Percentiles rank a stretch among this genome's conserved stretches.
These are phyloP conservation scores for Debaryomyces prosopidis DNA, from an alignment of 805 yeast genomes.

Conservation along the genomic window DNA sequence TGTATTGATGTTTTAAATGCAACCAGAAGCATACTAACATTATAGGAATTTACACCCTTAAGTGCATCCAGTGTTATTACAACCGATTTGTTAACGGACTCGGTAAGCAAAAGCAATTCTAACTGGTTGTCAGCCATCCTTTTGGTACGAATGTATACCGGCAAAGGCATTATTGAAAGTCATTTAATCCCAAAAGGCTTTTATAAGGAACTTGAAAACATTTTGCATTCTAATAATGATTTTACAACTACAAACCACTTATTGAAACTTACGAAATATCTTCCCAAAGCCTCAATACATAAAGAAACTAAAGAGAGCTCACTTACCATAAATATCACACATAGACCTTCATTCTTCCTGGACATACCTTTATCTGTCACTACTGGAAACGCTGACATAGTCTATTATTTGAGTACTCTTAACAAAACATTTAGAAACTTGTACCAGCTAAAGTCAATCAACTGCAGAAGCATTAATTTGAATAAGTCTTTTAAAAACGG, in stretches of 20 bases:
- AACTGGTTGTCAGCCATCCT: constrained; percentile 5
- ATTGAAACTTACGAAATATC: background rate
- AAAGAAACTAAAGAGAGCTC: background rate
- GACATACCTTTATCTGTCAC: constrained; percentile 1
- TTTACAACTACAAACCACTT: constrained; percentile 8
- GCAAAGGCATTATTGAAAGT: background rate
- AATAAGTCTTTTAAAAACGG: constrained; percentile 6
- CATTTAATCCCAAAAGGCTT: background rate
- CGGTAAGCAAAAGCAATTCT: background rate
- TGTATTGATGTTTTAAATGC: constrained; percentile 1
- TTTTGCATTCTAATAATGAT: constrained; percentile 1
- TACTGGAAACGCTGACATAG: constrained; percentile 5
- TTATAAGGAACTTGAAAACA: background rate
- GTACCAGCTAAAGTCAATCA: constrained; percentile 8
- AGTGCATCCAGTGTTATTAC: background rate
- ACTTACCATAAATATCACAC: background rate
- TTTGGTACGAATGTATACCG: background rate
- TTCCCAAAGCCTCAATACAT: background rate
- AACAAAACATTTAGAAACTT: constrained; percentile 10
- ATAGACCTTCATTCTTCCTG: background rate
- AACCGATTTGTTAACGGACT: background rate
- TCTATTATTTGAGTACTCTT: constrained; percentile 2
- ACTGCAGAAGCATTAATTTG: constrained; percentile 2
- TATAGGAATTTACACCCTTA: background rate
- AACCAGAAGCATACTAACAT: background rate